Conservation (phyloP, 1,139 yeast genomes). For the Saccharomyces uvarum region DNA sequence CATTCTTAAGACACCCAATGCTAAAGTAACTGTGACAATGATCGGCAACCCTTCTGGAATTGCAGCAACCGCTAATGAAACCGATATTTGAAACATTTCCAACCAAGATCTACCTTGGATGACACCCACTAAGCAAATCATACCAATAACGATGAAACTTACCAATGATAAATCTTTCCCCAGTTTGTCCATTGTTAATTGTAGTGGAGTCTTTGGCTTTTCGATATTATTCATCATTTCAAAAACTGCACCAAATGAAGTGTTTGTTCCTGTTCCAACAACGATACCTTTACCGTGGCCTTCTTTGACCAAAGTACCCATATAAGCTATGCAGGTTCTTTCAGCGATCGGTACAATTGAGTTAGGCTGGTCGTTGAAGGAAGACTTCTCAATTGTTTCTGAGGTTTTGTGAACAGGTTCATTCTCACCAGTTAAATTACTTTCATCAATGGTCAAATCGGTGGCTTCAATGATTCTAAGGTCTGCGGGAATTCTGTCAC, state of each 20-base stretch:
- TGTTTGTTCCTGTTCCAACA: conserved; percentile 77
- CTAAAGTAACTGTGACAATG: conserved; percentile 91
- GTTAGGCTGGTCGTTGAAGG: conserved; percentile 27
- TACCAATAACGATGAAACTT: conserved; percentile 77
- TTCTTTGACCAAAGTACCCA: conserved; percentile 94
- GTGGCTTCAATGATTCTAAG: conserved; percentile 69
- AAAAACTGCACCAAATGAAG: conserved; percentile 85
- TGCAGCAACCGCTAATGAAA: conserved; percentile 94
- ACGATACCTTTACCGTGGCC: conserved; percentile 92
- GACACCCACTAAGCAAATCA: conserved; percentile 79
- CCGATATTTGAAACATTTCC: conserved; percentile 95
- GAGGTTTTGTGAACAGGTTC: conserved; percentile 64
- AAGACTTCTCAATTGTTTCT: conserved; percentile 33
- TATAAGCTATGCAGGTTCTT: conserved; percentile 71
- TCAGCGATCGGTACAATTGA: conserved; percentile 49
- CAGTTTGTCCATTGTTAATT: conserved; percentile 85
- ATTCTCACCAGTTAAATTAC: conserved; percentile 90
- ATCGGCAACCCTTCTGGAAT: conserved; percentile 97
- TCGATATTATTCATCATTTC: conserved; percentile 91
- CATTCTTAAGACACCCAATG: conserved; percentile 92
- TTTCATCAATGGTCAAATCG: conserved; percentile 78
- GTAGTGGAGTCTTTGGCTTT: conserved; percentile 93
- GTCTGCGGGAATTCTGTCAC: conserved; percentile 95
- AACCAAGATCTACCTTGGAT: conserved; percentile 88
- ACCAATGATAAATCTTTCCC: conserved; percentile 81